Conservation (phyloP, 768 basidiomycete species). For the Leccinum uliginosum region DNA sequence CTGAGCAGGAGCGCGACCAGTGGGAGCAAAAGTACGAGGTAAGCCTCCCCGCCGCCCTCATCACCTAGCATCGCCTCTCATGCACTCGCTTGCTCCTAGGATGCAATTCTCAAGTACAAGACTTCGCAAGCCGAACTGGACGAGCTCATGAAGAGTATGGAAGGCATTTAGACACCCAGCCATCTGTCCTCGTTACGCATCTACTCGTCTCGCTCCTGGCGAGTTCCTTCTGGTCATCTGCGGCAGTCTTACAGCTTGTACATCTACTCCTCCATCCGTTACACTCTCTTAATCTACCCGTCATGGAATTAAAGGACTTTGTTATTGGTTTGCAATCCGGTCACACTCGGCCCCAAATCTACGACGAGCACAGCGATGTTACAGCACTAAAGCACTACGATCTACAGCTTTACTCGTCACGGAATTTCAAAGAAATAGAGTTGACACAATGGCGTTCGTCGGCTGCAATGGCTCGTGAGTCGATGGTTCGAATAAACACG, state of each 20-base stretch:
- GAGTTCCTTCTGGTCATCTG: constrained; percentile 13
- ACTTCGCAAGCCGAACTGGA: constrained; percentile 76
- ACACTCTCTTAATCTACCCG: constrained; percentile 20
- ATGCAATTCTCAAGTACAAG: constrained; percentile 65
- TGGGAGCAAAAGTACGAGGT: constrained; percentile 98
- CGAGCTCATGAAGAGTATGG: constrained; percentile 76
- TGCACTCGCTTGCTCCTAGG: constrained; percentile 40
- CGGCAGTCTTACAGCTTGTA: constrained; percentile 19
- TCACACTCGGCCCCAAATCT: neutral
- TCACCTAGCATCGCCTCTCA: constrained; percentile 1
- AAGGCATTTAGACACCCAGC: constrained; percentile 47
- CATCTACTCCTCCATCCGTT: constrained; percentile 16
- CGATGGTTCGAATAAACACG: neutral
- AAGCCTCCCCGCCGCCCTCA: constrained; percentile 20
- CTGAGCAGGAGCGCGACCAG: constrained; percentile 85
- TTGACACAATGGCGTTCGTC: constrained; percentile 91
- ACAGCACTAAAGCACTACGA: neutral
- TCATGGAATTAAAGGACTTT: constrained; percentile 12
- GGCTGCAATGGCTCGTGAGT: constrained; percentile 36
- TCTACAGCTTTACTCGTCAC: constrained; percentile 29
- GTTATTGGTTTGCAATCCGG: neutral
- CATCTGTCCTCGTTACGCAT: constrained; percentile 1
- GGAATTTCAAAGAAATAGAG: constrained; percentile 79
- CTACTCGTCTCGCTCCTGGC: constrained; percentile 1
- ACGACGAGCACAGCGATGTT: neutral